A percentile compares a stretch with the other conserved stretches of the same genome.
These are phyloP conservation scores for Fraxinus nigra DNA, from an alignment of 305 asterid genomes.

Conservation along the genomic window DNA sequence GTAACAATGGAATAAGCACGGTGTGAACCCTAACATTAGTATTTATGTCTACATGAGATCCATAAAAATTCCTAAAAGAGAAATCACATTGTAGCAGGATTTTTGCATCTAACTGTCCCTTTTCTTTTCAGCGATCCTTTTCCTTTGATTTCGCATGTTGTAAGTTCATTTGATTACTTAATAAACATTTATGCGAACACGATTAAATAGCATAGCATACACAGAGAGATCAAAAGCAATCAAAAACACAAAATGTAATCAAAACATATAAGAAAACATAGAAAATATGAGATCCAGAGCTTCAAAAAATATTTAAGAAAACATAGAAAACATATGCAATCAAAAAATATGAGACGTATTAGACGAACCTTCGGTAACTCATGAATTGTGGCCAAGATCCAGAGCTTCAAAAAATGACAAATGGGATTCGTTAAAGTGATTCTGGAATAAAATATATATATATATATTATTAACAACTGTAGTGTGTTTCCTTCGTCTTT, in stretches of 20 bases:
- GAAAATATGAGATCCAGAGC: neutral
- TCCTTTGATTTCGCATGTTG: neutral
- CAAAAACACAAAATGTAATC: neutral
- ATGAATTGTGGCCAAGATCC: neutral
- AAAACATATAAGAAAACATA: neutral
- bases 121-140: neutral
- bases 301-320: neutral
- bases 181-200: neutral
- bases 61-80: neutral
- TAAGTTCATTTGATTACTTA: neutral
- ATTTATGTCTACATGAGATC: neutral
- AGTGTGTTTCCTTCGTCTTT: neutral
- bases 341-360: neutral
- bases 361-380: constrained; percentile 30
- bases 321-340: neutral
- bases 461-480: neutral
- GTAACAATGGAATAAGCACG: neutral
- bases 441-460: neutral
- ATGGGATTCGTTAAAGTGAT: neutral
- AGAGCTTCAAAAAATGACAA: neutral
- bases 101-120: neutral
- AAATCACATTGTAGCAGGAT: neutral
- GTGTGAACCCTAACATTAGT: neutral
- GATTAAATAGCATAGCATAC: neutral
- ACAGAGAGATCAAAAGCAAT: neutral